Evolutionary conservation across 2,329 filamentous ascomycete species (phyloP), one percentile per base, ranked within the genome.

Genomic region (Hypoxylon sp.): DNA sequence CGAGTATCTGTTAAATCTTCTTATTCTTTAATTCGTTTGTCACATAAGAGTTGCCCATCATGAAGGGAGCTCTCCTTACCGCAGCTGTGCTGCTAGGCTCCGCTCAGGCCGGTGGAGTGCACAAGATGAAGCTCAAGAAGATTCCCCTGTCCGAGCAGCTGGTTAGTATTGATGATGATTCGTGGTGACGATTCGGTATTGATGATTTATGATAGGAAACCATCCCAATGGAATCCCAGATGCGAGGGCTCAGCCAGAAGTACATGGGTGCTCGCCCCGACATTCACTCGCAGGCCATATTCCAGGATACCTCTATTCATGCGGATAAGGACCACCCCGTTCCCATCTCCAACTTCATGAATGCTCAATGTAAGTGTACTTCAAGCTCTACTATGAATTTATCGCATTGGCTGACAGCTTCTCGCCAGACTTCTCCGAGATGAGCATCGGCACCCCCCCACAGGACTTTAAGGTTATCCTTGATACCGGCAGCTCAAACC

Each of bases 41-140:
- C 48, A 55, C 34, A 30, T 41, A 15, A 52, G 68, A 72, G 69
- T 72, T 70, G 78, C 78, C 79, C 81, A 84, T 71, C 79, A 98
- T 97, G 94, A 97, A 96, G 90, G 89, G 89, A 80, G 84, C 89
- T 81, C 83, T 93, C 75, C 80, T 97, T 77, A 84, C 93, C 78
- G 90, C 89, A 81, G 89, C 89, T 75, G 85, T 89, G 83, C 88
- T 96, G 85, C 85, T 94, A 76, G 91, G 91, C 84, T 89, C 90
- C 78, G 91, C 91, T 77, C 87, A 91, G 77, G 94, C 93, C 73
- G 93, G 89, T 73, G 93, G 89, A 75, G 85, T 97, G 71, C 93
- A 98, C 88, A 96, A 93, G 86, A 90, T 97, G 87, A 95, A 96
- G 87, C 90, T 99, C 76, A 91, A 97, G 87, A 99, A 99, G 90